Evolutionary conservation across 768 basidiomycete genomes (phyloP).

Genomic region (Mycena maculata): DNA sequence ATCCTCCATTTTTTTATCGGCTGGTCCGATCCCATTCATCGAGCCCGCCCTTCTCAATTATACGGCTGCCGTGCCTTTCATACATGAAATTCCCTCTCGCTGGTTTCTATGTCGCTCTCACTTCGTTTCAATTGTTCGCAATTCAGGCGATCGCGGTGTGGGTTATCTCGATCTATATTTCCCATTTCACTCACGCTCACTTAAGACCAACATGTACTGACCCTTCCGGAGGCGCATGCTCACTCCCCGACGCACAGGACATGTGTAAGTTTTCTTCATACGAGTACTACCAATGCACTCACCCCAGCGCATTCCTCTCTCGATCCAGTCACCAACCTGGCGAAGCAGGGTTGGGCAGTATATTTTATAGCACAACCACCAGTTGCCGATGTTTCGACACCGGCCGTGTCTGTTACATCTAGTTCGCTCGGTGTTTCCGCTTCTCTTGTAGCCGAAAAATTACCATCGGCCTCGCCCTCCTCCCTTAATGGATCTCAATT

Average conservation of each 20-base stretch:
- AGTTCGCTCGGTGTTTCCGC: neutral
- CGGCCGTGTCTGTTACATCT: neutral
- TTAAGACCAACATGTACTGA: constrained; percentile 7
- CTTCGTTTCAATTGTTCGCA: neutral
- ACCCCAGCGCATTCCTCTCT: neutral
- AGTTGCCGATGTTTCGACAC: neutral
- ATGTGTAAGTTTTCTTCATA: constrained; percentile 12
- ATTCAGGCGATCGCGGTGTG: constrained; percentile 13
- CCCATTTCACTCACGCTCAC: neutral
- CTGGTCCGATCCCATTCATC: neutral
- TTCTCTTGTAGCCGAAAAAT: neutral
- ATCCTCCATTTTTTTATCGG: too few species aligned
- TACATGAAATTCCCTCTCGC: neutral
- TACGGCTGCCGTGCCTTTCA: neutral
- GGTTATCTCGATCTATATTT: neutral
- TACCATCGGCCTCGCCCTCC: neutral
- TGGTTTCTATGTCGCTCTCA: neutral
- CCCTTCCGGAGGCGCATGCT: constrained; percentile 6
- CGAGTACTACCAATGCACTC: too few species aligned
- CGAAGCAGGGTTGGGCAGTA: constrained; percentile 18
- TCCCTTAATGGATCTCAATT: too few species aligned
- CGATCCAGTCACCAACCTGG: constrained; percentile 8
- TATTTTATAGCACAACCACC: constrained; percentile 9
- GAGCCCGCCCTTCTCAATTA: neutral
- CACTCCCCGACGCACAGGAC: constrained; percentile 9